Base-by-base conservation (phyloP, 164 flowering plant species). In the Protea cynaroides region DNA sequence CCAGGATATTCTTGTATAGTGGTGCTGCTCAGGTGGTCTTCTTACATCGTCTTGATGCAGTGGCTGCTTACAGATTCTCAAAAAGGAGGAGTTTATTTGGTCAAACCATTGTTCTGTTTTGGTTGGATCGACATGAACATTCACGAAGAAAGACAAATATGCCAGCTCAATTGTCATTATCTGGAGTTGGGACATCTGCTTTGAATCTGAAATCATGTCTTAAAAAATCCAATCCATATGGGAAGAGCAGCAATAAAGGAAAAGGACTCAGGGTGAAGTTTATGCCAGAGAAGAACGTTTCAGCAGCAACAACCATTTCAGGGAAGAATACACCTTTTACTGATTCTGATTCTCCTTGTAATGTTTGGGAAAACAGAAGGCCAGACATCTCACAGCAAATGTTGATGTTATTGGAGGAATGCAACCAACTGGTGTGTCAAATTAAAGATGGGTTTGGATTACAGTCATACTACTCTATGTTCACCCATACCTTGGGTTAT, bases 1-100 rank as follows among this genome's bases (percentile, higher is more conserved):
- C 74, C 61, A 72, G 29, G 49, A 56, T 74, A 24, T 69, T 29
- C 69, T 61, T 40, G 25, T 63, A 40, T 34, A 74, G 71, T 11
- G 75, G 77, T 61, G 54, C 77, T 44, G 80, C 74, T 4, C 57
- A 74, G 40, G 77, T 77, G 64, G 65, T 61, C 34, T 78, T 74
- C 58, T 46, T 62, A 3, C 25, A 49, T 44, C 60, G 54, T 11
- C 55, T 57, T 74, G 75, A 69, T 63, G 74, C 76, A 21, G 65
- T 74, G 52, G 69, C 72, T 60, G 78, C 80, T 43, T 71, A 23
- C 38, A 71, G 69, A 22, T 74, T n/a, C 61, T 69, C 68, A 14
- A 71, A 62, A 63, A 66, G 58, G 53, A 69, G 63, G 40, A 43
- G 8, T 60, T 34, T 74, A 8, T 63, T 55, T 57, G 69, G 74